Percentiles rank a stretch among this genome's conserved stretches.
These are phyloP conservation scores for Penicillium silybi DNA, from an alignment of 495 filamentous ascomycete genomes.

Conservation along the genomic window DNA sequence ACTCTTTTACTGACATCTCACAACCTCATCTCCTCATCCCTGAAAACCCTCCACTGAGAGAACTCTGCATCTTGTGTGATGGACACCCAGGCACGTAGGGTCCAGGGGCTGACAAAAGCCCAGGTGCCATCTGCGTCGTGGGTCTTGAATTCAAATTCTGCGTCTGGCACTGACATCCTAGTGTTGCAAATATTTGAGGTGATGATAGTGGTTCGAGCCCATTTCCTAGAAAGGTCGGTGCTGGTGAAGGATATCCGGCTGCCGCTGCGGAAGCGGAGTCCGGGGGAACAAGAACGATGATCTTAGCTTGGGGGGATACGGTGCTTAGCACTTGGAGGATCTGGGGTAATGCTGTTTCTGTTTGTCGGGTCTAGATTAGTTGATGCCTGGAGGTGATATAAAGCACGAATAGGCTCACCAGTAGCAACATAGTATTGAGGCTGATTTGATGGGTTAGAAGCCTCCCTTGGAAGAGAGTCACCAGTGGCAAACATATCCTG, in stretches of 20 bases:
- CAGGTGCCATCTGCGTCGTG: not conserved
- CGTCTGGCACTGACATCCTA: conserved; percentile 4
- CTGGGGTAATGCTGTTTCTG: conserved; percentile 21
- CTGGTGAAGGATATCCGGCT: not conserved
- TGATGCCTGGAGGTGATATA: not conserved
- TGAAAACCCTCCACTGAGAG: not conserved
- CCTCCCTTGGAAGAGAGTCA: not conserved
- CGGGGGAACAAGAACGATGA: conserved; percentile 17
- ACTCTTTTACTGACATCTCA: not conserved
- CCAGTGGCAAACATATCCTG: not conserved
- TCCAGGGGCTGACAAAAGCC: not conserved
- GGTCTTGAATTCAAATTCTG: not conserved
- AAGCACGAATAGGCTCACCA: conserved; percentile 1
- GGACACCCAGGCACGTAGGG: not conserved
- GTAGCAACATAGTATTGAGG: conserved; percentile 20
- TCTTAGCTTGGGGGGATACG: conserved; percentile 14
- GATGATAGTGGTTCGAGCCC: not conserved
- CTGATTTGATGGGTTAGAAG: not conserved
- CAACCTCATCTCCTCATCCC: not conserved
- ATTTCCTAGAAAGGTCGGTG: not conserved
- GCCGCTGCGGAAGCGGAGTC: not conserved
- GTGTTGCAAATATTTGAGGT: not conserved
- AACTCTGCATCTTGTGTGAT: conserved; percentile 2
- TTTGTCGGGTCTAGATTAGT: not conserved
- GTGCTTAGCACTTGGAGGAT: conserved; percentile 16